Percentiles rank a stretch among this genome's conserved stretches.
Evolutionary conservation across 2,329 filamentous ascomycete species (phyloP).

Genomic region (Ophiostoma himal-ulmi): DNA sequence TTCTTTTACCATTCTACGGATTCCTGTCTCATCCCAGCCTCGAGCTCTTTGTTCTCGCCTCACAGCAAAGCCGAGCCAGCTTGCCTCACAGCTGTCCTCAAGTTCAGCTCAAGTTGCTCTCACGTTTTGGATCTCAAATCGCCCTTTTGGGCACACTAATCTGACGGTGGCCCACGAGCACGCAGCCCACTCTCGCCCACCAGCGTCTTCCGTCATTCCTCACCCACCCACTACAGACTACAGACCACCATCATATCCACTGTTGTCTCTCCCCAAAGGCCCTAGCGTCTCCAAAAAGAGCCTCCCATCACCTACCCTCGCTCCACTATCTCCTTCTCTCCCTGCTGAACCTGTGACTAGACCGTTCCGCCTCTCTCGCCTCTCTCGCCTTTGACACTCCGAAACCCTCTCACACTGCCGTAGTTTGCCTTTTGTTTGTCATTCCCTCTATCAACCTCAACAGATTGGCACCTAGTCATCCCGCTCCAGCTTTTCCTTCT

Average conservation of each 20-base stretch:
- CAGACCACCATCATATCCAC: neutral
- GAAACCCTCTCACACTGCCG: neutral
- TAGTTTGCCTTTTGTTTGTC: neutral
- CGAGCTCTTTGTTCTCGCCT: neutral
- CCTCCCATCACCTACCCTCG: slow-evolving; percentile 1
- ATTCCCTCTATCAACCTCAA: neutral
- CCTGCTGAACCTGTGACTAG: neutral
- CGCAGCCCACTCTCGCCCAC: neutral
- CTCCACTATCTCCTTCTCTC: slow-evolving; percentile 5
- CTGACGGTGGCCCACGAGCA: slow-evolving; percentile 2
- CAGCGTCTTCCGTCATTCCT: slow-evolving; percentile 3
- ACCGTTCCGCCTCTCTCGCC: neutral
- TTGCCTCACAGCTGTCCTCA: neutral
- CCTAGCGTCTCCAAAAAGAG: slow-evolving; percentile 10
- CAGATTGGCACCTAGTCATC: neutral
- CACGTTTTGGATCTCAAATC: neutral
- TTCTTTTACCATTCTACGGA: neutral
- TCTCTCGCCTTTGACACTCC: neutral
- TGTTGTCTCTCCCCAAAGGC: neutral
- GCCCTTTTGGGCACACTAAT: neutral
- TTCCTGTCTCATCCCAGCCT: neutral
- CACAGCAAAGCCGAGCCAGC: neutral
- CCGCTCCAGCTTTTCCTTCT: neutral
- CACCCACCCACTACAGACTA: neutral
- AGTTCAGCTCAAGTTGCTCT: neutral